phyloP scores from a whole-genome alignment of 495 filamentous ascomycete species.

The Annulohypoxylon bovei region DNA sequence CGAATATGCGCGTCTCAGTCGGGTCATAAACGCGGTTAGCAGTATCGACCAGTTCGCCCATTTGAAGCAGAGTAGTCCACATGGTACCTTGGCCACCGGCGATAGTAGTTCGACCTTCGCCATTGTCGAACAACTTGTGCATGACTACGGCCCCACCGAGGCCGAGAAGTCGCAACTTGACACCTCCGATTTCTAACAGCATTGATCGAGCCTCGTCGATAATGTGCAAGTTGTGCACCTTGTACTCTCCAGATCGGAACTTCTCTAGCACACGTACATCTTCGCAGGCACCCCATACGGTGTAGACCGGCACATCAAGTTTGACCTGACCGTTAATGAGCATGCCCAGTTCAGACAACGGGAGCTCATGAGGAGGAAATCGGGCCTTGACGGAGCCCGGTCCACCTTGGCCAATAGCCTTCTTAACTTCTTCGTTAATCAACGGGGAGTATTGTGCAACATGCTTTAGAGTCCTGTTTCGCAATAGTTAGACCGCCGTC shows the following conservation, averaged over 20 bases:
- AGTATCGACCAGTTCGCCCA: constrained; percentile 98
- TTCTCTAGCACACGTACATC: constrained; percentile 98
- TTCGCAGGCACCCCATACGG: constrained; percentile 99
- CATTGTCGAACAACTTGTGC: constrained; percentile 99
- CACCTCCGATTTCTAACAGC: constrained; percentile 90
- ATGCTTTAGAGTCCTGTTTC: constrained; percentile 88
- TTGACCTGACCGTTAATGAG: constrained; percentile 89
- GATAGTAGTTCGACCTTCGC: constrained; percentile 96
- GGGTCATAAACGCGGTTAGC: constrained; percentile 98
- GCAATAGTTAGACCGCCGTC: constrained; percentile 36
- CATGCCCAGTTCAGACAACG: constrained; percentile 91
- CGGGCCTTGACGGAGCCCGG: constrained; percentile 80
- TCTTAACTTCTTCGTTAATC: constrained; percentile 86
- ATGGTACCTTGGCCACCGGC: constrained; percentile 98
- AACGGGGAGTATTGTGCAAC: constrained; percentile 98
- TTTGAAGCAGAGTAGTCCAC: constrained; percentile 99
- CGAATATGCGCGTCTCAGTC: constrained; percentile 96
- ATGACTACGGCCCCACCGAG: constrained; percentile 97
- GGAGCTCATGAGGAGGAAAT: constrained; percentile 80
- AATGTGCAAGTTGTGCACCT: constrained; percentile 95
- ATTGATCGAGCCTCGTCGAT: constrained; percentile 98
- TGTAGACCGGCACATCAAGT: constrained; percentile 96
- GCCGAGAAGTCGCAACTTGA: constrained; percentile 94
- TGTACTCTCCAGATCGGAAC: constrained; percentile 98
- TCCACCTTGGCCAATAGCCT: constrained; percentile 71